A percentile compares a stretch with the other conserved stretches of the same genome.
phyloP scores from a whole-genome alignment of 2,329 filamentous ascomycete genomes.

The Aspergillus intermedius region DNA sequence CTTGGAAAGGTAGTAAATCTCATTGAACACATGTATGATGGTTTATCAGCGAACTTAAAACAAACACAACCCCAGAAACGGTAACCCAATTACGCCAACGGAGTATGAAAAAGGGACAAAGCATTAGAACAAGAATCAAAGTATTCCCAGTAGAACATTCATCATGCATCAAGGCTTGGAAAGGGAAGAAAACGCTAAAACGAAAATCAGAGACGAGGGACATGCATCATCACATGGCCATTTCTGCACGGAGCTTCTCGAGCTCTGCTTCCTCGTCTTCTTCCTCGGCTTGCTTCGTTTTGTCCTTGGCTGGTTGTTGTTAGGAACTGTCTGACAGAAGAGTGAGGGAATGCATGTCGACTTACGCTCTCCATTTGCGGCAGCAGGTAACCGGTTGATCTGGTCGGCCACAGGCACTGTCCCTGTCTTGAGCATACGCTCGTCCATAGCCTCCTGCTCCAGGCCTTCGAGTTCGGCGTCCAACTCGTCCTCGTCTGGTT shows the following conservation, averaged over 20 bases:
- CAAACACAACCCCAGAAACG: constrained; percentile 1
- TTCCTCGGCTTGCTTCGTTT: constrained; percentile 55
- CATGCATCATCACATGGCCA: constrained; percentile 68
- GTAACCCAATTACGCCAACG: constrained; percentile 1
- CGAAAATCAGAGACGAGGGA: not conserved
- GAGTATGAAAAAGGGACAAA: not conserved
- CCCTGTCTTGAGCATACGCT: constrained; percentile 87
- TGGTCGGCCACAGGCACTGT: constrained; percentile 74
- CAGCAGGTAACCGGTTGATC: constrained; percentile 68
- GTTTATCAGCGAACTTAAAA: constrained; percentile 7
- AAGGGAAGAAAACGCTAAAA: constrained; percentile 5
- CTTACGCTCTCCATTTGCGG: constrained; percentile 70
- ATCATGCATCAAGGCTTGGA: too few relatives aligned
- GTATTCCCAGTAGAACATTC: too few relatives aligned
- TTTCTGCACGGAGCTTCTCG: constrained; percentile 87
- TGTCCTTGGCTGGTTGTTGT: constrained; percentile 37
- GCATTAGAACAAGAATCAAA: not conserved
- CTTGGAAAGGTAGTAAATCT: not conserved
- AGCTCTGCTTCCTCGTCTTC: constrained; percentile 96
- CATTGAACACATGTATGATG: not conserved
- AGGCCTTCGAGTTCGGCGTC: constrained; percentile 77
- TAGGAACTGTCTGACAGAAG: not conserved
- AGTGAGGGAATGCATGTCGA: constrained; percentile 15
- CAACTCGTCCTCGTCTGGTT: constrained; percentile 77
- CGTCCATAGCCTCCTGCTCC: constrained; percentile 88